Percentiles rank a stretch among this genome's conserved stretches.
phyloP scores from a whole-genome alignment of 768 basidiomycete species.

The Russula vinacea region DNA sequence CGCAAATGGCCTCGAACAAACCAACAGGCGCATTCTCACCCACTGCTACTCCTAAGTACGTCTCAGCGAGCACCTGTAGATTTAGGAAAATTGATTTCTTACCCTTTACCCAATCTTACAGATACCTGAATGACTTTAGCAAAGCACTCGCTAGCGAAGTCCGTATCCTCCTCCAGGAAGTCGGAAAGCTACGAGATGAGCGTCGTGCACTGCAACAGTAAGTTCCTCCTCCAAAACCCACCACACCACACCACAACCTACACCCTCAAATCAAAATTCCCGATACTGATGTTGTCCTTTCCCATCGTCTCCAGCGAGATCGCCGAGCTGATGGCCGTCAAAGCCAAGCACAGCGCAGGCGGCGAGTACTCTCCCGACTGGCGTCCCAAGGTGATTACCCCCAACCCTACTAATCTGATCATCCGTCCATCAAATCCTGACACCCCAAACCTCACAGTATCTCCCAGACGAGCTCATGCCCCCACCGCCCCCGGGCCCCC shows the following conservation, averaged over 20 bases:
- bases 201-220: slow-evolving; percentile 56
- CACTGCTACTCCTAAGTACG: slow-evolving; percentile 19
- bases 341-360: slow-evolving; percentile 76
- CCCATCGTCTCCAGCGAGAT: slow-evolving; percentile 56
- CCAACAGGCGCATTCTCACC: slow-evolving; percentile 13
- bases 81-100: neutral
- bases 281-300: too few species aligned
- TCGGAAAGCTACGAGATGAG: slow-evolving; percentile 59
- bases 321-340: slow-evolving; percentile 76
- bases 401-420: too few species aligned
- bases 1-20: slow-evolving; percentile 17
- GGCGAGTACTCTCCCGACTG: slow-evolving; percentile 78
- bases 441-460: slow-evolving; percentile 20
- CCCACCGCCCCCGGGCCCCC: slow-evolving; percentile 28
- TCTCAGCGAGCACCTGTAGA: neutral
- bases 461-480: slow-evolving; percentile 39
- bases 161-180: slow-evolving; percentile 58
- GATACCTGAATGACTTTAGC: slow-evolving; percentile 59
- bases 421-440: neutral
- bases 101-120: slow-evolving; percentile 25
- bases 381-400: slow-evolving; percentile 53
- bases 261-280: neutral
- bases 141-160: slow-evolving; percentile 60
- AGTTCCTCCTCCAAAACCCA: slow-evolving; percentile 29
- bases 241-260: too few species aligned